Conservation (phyloP, 225 moss, liverwort and hornwort species). For the Physcomitrium patens region DNA sequence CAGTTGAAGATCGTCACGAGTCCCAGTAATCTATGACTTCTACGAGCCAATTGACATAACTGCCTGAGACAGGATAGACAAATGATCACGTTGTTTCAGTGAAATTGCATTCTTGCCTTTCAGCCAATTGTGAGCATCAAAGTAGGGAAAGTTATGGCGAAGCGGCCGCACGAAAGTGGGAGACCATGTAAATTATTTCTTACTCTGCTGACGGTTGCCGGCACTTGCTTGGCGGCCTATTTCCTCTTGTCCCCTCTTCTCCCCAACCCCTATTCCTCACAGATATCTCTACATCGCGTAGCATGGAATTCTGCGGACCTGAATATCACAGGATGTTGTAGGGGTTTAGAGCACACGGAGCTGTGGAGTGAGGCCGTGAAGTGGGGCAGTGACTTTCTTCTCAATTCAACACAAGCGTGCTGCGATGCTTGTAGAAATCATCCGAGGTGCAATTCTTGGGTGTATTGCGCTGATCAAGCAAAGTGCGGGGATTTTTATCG, state of each 20-base stretch:
- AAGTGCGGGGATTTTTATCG: conserved; percentile 58
- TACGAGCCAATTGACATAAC: conserved; percentile 19
- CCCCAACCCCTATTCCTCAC: conserved; percentile 19
- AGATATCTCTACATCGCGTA: neutral
- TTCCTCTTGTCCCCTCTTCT: conserved; percentile 35
- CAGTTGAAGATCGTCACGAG: neutral
- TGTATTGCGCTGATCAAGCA: conserved; percentile 63
- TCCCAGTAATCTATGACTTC: conserved; percentile 14
- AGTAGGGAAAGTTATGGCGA: conserved; percentile 40
- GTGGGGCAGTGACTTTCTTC: conserved; percentile 62
- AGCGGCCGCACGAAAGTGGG: conserved; percentile 36
- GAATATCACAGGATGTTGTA: conserved; percentile 52
- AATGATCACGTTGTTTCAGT: neutral
- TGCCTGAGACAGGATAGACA: conserved; percentile 9
- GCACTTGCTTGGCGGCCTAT: conserved; percentile 36
- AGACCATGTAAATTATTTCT: conserved; percentile 30
- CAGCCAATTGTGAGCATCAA: neutral
- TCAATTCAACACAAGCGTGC: conserved; percentile 66
- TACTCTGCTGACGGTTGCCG: conserved; percentile 27
- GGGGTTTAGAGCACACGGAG: conserved; percentile 76
- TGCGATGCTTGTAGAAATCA: conserved; percentile 70
- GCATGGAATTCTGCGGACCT: conserved; percentile 2
- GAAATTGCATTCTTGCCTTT: neutral
- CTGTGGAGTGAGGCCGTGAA: conserved; percentile 78
- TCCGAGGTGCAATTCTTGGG: conserved; percentile 89